These are phyloP conservation scores for Tricholoma saponaceum DNA, from an alignment of 768 basidiomycete genomes.

Conservation along the genomic window DNA sequence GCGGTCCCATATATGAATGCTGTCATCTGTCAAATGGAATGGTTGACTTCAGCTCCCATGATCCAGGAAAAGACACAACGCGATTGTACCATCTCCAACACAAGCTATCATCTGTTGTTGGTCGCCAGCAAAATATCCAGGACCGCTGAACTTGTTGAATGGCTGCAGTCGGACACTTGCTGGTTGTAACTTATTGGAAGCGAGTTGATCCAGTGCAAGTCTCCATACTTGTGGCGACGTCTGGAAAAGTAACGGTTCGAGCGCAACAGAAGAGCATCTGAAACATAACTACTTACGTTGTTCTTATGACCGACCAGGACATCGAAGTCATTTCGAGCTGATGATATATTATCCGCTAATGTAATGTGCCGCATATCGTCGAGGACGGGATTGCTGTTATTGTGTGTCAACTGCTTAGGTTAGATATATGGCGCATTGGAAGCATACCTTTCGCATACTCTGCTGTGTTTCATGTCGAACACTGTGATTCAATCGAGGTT, in stretches of 20 bases:
- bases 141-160: background rate
- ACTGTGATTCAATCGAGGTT: background rate
- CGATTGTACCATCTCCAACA: background rate
- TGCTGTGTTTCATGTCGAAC: background rate
- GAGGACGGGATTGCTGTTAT: background rate
- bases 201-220: background rate
- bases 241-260: background rate
- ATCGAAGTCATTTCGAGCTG: background rate
- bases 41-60: background rate
- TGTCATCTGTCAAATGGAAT: background rate
- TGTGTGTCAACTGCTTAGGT: background rate
- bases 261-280: no score
- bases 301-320: constrained; percentile 2
- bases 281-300: background rate
- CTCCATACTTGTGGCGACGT: background rate
- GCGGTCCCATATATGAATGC: background rate
- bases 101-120: constrained; percentile 1
- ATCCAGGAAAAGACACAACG: background rate
- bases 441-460: background rate
- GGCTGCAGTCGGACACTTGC: background rate
- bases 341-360: background rate
- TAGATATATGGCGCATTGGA: background rate
- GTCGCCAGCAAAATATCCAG: constrained; percentile 1
- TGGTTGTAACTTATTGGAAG: background rate
- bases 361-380: constrained; percentile 5